These are phyloP conservation scores for Tricholoma hemisulphureum DNA, from an alignment of 768 basidiomycete species.

Conservation along the genomic window DNA sequence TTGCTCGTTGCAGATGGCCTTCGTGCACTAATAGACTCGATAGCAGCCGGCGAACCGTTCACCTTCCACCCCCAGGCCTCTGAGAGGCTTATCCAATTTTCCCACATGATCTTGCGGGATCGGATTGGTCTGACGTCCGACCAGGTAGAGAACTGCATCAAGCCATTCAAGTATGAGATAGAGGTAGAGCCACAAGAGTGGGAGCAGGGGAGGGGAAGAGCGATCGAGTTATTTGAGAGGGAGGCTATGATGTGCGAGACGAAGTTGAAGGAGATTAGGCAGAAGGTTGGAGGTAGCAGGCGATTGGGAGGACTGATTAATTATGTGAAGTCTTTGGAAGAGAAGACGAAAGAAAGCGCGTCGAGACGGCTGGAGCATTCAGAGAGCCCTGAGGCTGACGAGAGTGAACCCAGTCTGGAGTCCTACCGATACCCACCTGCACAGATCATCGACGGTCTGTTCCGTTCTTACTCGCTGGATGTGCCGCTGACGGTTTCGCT, in stretches of 20 bases:
- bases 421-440: conserved; percentile 90
- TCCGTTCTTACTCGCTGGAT: not conserved
- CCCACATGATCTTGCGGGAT: conserved; percentile 89
- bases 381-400: conserved; percentile 31
- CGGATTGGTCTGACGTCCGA: conserved; percentile 93
- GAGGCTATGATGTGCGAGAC: conserved; percentile 83
- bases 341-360: conserved; percentile 65
- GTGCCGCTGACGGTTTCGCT: conserved; percentile 11
- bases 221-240: conserved; percentile 78
- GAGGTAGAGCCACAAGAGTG: conserved; percentile 93
- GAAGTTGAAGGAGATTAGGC: conserved; percentile 83
- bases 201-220: conserved; percentile 76
- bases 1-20: conserved; percentile 92
- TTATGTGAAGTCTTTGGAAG: conserved; percentile 83
- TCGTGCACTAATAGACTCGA: conserved; percentile 84
- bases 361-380: conserved; percentile 44
- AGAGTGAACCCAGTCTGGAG: conserved; percentile 47
- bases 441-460: conserved; percentile 87
- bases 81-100: conserved; percentile 88
- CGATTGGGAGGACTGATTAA: conserved; percentile 71
- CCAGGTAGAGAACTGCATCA: conserved; percentile 99
- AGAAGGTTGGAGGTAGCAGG: conserved; percentile 84
- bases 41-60: conserved; percentile 88
- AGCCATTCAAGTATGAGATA: conserved; percentile 98
- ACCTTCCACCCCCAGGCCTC: conserved; percentile 85